phyloP scores from a whole-genome alignment of 768 basidiomycete species.

The Floccularia luteovirens region DNA sequence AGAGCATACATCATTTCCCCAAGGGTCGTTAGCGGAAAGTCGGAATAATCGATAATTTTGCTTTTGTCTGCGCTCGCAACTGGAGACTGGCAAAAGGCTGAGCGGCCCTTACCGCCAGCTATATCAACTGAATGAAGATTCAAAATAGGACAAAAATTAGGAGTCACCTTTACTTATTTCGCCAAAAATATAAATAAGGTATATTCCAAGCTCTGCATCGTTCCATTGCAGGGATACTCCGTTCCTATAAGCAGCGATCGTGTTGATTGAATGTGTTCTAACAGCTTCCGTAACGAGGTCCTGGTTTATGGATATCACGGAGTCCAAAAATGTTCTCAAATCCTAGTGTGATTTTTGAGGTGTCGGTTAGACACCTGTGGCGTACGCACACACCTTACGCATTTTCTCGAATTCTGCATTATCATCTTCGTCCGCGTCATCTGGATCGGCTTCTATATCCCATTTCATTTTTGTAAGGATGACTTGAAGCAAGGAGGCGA shows the following conservation, averaged over 20 bases:
- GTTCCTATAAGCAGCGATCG: slow-evolving; percentile 62
- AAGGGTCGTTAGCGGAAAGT: slow-evolving; percentile 80
- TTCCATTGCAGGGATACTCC: slow-evolving; percentile 76
- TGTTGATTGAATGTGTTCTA: slow-evolving; percentile 63
- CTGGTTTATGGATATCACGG: slow-evolving; percentile 78
- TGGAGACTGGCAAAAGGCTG: slow-evolving; percentile 80
- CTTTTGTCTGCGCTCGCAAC: slow-evolving; percentile 59
- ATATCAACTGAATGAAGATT: slow-evolving; percentile 4
- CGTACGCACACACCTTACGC: slow-evolving; percentile 67
- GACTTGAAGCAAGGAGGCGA: slow-evolving; percentile 69
- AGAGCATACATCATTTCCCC: slow-evolving; percentile 86
- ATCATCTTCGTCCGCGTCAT: slow-evolving; percentile 87
- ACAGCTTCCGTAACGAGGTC: slow-evolving; percentile 78
- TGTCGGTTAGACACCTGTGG: too few species aligned
- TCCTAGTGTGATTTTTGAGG: slow-evolving; percentile 59
- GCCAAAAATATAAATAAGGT: slow-evolving; percentile 89
- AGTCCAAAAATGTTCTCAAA: slow-evolving; percentile 79
- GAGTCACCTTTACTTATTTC: slow-evolving; percentile 82
- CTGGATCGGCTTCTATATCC: slow-evolving; percentile 71
- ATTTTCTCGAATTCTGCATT: slow-evolving; percentile 74
- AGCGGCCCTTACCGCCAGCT: slow-evolving; percentile 76
- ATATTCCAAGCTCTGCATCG: slow-evolving; percentile 89
- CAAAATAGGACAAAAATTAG: neutral
- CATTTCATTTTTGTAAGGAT: slow-evolving; percentile 87
- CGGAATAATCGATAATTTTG: slow-evolving; percentile 63